Percentiles rank a stretch among this genome's conserved stretches.
Evolutionary conservation across 2,329 filamentous ascomycete genomes (phyloP).

Genomic region (Zalaria sp.): DNA sequence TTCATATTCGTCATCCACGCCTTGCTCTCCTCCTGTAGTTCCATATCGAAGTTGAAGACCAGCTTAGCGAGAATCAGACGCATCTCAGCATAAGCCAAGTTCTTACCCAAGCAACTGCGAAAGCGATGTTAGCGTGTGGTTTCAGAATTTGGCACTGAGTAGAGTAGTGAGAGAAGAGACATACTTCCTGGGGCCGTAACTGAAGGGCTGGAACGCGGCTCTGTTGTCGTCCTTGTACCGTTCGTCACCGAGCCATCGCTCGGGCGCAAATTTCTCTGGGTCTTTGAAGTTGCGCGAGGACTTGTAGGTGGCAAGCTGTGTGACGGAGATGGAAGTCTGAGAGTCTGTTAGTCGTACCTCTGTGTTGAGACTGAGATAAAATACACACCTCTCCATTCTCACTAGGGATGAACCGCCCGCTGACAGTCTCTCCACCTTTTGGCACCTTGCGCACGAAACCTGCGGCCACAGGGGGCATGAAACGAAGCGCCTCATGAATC

Average conservation of each 20-base stretch:
- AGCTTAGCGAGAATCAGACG: conserved; percentile 24
- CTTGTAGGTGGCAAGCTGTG: conserved; percentile 10
- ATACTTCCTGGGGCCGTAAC: conserved; percentile 18
- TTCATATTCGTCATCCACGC: conserved; percentile 10
- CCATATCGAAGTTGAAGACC: conserved; percentile 25
- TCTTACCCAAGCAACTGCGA: conserved; percentile 9
- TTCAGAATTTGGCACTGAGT: too few species aligned
- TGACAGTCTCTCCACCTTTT: conserved; percentile 13
- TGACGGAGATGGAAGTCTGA: conserved; percentile 7
- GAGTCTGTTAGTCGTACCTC: neutral
- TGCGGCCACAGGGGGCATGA: conserved; percentile 30
- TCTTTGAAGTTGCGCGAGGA: conserved; percentile 15
- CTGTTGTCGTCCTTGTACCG: conserved; percentile 15
- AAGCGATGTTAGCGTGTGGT: neutral
- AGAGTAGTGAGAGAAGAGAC: neutral
- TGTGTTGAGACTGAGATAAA: neutral
- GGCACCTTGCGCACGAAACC: conserved; percentile 18
- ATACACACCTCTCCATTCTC: neutral
- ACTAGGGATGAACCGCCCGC: conserved; percentile 14
- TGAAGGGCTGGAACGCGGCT: conserved; percentile 16
- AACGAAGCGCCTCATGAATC: conserved; percentile 31
- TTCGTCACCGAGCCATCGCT: conserved; percentile 24
- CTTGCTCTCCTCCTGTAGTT: conserved; percentile 12
- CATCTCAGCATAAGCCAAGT: conserved; percentile 24
- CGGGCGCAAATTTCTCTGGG: conserved; percentile 16